Conservation (phyloP, 345 rosid species). For the Trapa incisa region DNA sequence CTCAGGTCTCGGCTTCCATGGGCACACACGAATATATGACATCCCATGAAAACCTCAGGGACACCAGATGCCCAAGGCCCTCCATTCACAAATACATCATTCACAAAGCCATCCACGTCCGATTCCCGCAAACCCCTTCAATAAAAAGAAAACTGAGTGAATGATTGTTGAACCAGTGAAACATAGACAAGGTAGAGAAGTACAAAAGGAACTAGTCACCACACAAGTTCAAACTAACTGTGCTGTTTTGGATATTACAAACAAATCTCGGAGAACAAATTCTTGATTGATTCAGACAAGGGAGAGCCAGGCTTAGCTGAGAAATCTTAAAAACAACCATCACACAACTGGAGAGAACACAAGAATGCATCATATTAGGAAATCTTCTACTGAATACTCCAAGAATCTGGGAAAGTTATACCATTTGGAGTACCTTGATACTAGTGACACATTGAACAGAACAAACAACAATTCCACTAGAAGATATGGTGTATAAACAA, state of each 20-base stretch:
- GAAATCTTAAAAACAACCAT: too few species aligned
- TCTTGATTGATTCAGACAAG: not conserved
- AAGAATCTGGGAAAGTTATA: not conserved
- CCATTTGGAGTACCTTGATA: not conserved
- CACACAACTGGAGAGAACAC: not conserved
- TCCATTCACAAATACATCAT: conserved; percentile 72
- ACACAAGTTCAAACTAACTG: too few species aligned
- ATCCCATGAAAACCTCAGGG: conserved; percentile 45
- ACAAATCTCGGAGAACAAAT: not conserved
- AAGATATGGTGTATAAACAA: too few species aligned
- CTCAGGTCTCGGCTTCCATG: conserved; percentile 86
- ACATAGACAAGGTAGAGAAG: not conserved
- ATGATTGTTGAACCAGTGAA: not conserved
- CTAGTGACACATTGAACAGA: not conserved
- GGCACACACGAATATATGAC: conserved; percentile 77
- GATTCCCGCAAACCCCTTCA: conserved; percentile 49
- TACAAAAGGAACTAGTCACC: too few species aligned
- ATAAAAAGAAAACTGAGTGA: not conserved
- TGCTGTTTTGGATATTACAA: not conserved
- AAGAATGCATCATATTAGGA: not conserved
- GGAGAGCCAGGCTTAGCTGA: not conserved
- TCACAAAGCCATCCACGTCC: conserved; percentile 66
- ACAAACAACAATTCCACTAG: not conserved
- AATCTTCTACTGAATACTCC: not conserved
- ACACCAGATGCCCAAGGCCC: conserved; percentile 62